phyloP scores from a whole-genome alignment of 2,329 filamentous ascomycete genomes.

The Epichloe sp. region DNA sequence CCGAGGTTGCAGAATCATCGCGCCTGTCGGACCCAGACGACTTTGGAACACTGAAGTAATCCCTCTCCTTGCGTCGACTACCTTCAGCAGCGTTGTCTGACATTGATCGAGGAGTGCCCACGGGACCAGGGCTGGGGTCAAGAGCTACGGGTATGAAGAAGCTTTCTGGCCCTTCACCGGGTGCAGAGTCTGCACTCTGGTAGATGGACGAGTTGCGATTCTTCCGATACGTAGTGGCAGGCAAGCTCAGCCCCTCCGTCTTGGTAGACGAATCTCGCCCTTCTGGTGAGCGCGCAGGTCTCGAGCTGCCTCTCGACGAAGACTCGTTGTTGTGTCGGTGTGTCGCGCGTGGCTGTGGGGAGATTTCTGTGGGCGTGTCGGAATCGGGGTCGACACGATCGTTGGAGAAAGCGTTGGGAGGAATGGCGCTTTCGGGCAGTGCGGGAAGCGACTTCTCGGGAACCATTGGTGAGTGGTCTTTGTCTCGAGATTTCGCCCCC shows the following conservation, averaged over 20 bases:
- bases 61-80: constrained; percentile 38
- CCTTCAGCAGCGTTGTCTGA: constrained; percentile 33
- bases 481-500: constrained; percentile 45
- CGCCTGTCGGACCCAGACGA: constrained; percentile 30
- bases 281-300: constrained; percentile 42
- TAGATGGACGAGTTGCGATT: constrained; percentile 62
- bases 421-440: constrained; percentile 62
- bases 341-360: constrained; percentile 43
- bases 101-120: constrained; percentile 39
- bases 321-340: constrained; percentile 39
- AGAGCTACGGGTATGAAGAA: constrained; percentile 67
- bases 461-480: constrained; percentile 52
- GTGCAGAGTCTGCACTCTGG: constrained; percentile 29
- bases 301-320: constrained; percentile 40
- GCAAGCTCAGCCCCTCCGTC: constrained; percentile 52
- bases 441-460: constrained; percentile 90
- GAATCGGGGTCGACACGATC: constrained; percentile 47
- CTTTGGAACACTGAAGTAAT: constrained; percentile 43
- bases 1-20: constrained; percentile 40
- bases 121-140: constrained; percentile 51
- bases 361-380: constrained; percentile 57
- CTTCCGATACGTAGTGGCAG: constrained; percentile 64
- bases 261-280: constrained; percentile 26
- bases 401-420: constrained; percentile 48
- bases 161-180: constrained; percentile 47